A percentile compares a stretch with the other conserved stretches of the same genome.
Conservation (phyloP, 331 rosid genomes). For the Quercus lobata region DNA sequence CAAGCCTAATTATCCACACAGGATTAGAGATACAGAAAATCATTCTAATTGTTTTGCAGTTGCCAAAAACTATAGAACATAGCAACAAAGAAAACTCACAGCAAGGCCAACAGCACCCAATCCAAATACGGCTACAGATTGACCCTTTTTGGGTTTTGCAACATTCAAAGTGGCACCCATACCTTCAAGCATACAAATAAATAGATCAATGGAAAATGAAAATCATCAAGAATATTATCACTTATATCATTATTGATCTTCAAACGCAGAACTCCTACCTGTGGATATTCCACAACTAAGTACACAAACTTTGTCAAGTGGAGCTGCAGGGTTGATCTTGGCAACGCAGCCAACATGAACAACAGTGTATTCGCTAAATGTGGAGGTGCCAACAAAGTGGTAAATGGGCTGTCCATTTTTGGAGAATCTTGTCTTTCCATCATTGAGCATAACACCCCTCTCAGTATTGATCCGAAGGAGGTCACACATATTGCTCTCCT, state of each 20-base stretch:
- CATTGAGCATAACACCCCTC: conserved; percentile 65
- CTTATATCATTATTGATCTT: neutral
- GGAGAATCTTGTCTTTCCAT: conserved; percentile 59
- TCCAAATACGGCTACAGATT: conserved; percentile 71
- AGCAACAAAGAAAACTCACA: conserved; percentile 33
- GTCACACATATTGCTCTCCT: conserved; percentile 84
- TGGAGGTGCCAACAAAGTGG: conserved; percentile 78
- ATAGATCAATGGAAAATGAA: neutral
- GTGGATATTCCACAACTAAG: conserved; percentile 87
- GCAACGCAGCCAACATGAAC: conserved; percentile 67
- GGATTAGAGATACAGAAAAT: neutral
- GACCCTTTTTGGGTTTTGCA: conserved; percentile 71
- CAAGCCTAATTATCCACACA: conserved; percentile 37
- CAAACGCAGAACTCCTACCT: conserved; percentile 11
- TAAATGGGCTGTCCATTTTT: conserved; percentile 59
- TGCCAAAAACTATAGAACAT: neutral
- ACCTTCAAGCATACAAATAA: conserved; percentile 33
- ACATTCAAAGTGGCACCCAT: conserved; percentile 80
- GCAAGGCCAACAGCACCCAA: conserved; percentile 91
- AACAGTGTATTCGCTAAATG: conserved; percentile 80
- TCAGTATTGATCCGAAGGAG: conserved; percentile 80
- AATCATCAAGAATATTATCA: neutral
- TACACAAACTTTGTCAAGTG: conserved; percentile 83
- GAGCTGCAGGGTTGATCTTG: conserved; percentile 70
- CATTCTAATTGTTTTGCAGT: neutral